phyloP scores from a whole-genome alignment of 2,329 filamentous ascomycete genomes.

The Penicillium sp. region DNA sequence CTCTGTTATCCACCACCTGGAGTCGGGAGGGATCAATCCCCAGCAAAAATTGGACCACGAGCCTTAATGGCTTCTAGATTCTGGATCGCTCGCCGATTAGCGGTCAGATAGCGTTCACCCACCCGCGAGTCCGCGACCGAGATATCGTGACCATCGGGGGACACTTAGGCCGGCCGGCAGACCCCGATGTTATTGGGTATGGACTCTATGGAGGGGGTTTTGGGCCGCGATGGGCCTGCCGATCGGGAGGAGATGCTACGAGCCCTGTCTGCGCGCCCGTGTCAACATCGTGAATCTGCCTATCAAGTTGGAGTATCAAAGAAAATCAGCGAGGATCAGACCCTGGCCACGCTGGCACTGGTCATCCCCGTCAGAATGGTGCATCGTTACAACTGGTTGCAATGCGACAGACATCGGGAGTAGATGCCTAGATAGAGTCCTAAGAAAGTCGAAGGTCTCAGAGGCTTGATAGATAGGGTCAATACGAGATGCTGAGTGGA shows the following conservation, averaged over 20 bases:
- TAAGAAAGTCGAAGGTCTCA: neutral
- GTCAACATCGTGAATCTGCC: constrained; percentile 5
- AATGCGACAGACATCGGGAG: neutral
- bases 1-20: constrained; percentile 19
- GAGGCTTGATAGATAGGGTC: constrained; percentile 3
- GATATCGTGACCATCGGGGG: constrained; percentile 4
- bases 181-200: neutral
- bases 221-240: constrained; percentile 19
- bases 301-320: constrained; percentile 3
- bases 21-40: constrained; percentile 23
- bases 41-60: neutral
- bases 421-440: neutral
- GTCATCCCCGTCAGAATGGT: neutral
- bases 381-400: constrained; percentile 3
- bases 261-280: neutral
- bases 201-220: constrained; percentile 11
- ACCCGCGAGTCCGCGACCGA: neutral
- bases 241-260: constrained; percentile 8
- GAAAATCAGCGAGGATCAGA: constrained; percentile 2
- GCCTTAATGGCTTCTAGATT: constrained; percentile 9
- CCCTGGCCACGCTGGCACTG: constrained; percentile 6
- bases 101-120: constrained; percentile 22
- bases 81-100: constrained; percentile 17
- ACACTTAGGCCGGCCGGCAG: neutral
- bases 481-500: constrained; percentile 1